Base-by-base conservation (phyloP, 345 rosid species). In the Salix dunnii region DNA sequence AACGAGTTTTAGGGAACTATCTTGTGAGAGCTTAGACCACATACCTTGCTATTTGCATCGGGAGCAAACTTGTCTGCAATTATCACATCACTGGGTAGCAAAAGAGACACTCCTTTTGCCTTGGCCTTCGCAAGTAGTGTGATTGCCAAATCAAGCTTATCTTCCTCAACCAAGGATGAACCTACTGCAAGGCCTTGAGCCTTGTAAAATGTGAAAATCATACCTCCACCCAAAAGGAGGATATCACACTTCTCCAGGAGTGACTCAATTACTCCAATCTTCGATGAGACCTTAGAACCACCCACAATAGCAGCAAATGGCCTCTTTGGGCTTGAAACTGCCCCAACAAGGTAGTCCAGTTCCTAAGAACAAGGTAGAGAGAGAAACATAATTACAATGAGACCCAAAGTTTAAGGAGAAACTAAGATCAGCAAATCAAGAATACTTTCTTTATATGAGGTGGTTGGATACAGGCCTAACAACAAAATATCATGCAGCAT, bases 251-350 rank as follows among this genome's bases (percentile, higher is more conserved):
- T 95, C 79, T 78, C 93, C 68, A 95, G 88, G 58, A 95, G 97
- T 2, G 97, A 95, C 68, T 95, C 99, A 0, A 95, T 95, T 48
- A 95, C 99, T 62, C 96, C 97, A 77, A 95, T 95, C 91, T 95
- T 95, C 25, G 88, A 70, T 65, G 97, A 95, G 28, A 95, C 99
- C 87, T 95, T 95, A 2, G 99, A 86, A 62, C 99, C 99, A 71
- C 99, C 99, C 5, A 95, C 94, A 46, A 95, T 93, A 12, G 97
- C 96, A 48, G 99, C 99, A 84, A 95, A 93, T 62, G 99, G 99
- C 84, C 86, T 93, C 89, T 91, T 91, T 53, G 97, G 99, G 83
- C 53, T 89, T 42, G 95, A 76, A 79, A 95, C 97, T 31, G 97
- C 99, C 43, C 99, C 99, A 72, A 86, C 99, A 76, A 95, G 99